Evolutionary conservation across 495 filamentous ascomycete species (phyloP).

Genomic region (Hypoxylon fragiforme): DNA sequence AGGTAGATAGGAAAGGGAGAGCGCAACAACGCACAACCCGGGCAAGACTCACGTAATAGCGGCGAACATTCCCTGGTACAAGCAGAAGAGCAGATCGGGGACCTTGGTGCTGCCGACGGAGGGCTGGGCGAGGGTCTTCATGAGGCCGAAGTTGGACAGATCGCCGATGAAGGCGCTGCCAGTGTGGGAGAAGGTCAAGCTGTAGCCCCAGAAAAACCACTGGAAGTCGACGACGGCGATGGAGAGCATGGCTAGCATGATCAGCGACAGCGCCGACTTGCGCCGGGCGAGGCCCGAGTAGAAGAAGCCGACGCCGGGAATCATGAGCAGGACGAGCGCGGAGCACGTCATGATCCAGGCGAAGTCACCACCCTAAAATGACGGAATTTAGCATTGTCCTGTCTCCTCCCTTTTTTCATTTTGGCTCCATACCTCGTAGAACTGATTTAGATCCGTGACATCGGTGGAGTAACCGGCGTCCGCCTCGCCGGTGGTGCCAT

Average conservation of each 20-base stretch:
- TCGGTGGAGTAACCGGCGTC: constrained; percentile 36
- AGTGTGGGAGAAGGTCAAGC: constrained; percentile 81
- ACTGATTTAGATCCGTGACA: constrained; percentile 38
- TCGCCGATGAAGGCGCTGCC: constrained; percentile 89
- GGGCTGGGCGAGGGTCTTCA: constrained; percentile 74
- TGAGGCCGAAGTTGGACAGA: constrained; percentile 82
- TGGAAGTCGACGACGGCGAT: constrained; percentile 89
- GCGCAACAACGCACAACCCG: background rate
- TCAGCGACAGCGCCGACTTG: constrained; percentile 92
- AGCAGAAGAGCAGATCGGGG: constrained; percentile 86
- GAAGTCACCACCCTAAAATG: constrained; percentile 72
- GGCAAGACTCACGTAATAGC: constrained; percentile 68
- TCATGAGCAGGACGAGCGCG: constrained; percentile 85
- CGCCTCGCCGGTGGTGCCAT: constrained; percentile 35
- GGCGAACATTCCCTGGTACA: constrained; percentile 91
- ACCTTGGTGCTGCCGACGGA: constrained; percentile 79
- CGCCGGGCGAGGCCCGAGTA: constrained; percentile 97
- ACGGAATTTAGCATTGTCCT: constrained; percentile 19
- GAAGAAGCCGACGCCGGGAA: constrained; percentile 95
- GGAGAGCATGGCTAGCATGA: constrained; percentile 93
- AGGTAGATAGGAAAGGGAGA: no score
- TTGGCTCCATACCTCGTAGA: constrained; percentile 38
- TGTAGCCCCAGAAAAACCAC: constrained; percentile 99
- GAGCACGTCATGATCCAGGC: constrained; percentile 79
- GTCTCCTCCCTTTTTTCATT: background rate